Evolutionary conservation across 148 eudicot species (phyloP).

Genomic region (Chenopodium berlandieri): DNA sequence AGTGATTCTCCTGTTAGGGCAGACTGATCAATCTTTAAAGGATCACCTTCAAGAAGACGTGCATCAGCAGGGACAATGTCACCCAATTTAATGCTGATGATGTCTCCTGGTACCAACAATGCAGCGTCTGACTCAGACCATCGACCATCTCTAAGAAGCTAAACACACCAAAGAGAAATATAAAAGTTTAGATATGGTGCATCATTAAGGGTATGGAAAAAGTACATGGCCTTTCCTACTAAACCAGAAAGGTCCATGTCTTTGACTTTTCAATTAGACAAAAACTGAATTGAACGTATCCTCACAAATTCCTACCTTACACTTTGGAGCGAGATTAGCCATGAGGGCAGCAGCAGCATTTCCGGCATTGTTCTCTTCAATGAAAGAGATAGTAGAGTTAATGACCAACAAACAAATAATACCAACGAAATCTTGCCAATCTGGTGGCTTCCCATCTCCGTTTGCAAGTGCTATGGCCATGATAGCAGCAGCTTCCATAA

Average conservation of each 20-base stretch:
- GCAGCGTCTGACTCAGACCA: constrained; percentile 93
- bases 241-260: not conserved
- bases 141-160: constrained; percentile 82
- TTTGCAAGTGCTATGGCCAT: constrained; percentile 96
- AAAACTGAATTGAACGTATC: not conserved
- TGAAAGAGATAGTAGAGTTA: constrained; percentile 93
- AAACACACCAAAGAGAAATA: not conserved
- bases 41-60: constrained; percentile 96
- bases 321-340: constrained; percentile 99
- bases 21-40: constrained; percentile 89
- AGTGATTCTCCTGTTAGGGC: constrained; percentile 98
- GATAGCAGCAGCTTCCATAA: constrained; percentile 93
- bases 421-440: constrained; percentile 97
- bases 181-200: not conserved
- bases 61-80: constrained; percentile 95
- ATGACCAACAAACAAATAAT: constrained; percentile 79
- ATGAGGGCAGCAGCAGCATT: constrained; percentile 98
- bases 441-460: constrained; percentile 76
- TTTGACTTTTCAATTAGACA: not conserved
- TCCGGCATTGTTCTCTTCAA: constrained; percentile 96
- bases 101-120: constrained; percentile 88
- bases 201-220: too few relatives aligned
- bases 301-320: constrained; percentile 54
- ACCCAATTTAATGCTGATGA: constrained; percentile 86
- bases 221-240: not conserved